Evolutionary conservation across 768 basidiomycete species (phyloP), one percentile per base, ranked within the genome.

Genomic region (Boletus huronensis): DNA sequence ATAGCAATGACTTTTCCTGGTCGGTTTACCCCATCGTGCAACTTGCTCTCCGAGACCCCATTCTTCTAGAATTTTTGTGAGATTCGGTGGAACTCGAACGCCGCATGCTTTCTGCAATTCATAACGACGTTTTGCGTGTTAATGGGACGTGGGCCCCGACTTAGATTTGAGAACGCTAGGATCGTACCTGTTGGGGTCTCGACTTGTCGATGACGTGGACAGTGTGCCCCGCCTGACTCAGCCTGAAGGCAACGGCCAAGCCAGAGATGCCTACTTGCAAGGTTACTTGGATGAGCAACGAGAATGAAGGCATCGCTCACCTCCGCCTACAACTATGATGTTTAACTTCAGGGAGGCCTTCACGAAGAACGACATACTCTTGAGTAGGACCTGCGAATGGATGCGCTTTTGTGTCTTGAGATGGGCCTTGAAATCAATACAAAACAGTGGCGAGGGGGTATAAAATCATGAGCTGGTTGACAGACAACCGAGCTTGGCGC

Each of bases 171-270:
- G 5, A 43, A 36, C 10, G 17, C 19, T 16, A 13, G 19, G 26
- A 43, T 40, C 55, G 60, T 26, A 76, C 75, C 59, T 72, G 71
- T 31, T 70, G 63, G 31, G 72, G 74, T 16, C 75, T 76, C 59
- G 76, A 71, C 60, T 75, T 72, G 62, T 85, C 84, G 34, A 85
- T 59, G 5, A 87, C 73, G 4, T 72, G 70, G 35, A 85, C 82
- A 29, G 10, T 42, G 26, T 86, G 84, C 2, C 84, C 84, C 0
- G 79, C 77, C 57, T 74, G 76, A 25, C 72, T 71, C 38, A 86
- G 72, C n/a, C 78, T 71, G 60, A 75, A 81, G 2, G 83, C 83
- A 29, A 75, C 68, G 5, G 82, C 77, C 43, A 84, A 73, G 21
- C 83, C 84, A 50, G 77, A 72, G 19, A 84, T 72, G 23, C 78